phyloP scores from a whole-genome alignment of 495 filamentous ascomycete species.

The Hyaloscypha bicolor region DNA sequence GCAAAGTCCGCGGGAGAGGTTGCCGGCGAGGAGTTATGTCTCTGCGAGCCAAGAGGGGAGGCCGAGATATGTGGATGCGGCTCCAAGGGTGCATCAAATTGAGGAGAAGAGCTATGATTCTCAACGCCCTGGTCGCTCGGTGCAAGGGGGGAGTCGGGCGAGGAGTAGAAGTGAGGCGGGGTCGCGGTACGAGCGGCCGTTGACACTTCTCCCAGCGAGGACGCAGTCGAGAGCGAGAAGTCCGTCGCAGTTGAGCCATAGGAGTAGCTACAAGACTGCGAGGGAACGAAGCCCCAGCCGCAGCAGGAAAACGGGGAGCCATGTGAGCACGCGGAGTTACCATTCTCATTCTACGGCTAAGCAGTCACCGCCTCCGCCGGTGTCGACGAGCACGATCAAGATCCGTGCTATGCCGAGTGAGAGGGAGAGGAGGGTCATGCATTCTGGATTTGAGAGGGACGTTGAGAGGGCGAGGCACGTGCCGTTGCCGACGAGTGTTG shows the following conservation, averaged over 20 bases:
- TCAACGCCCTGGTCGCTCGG: conserved; percentile 3
- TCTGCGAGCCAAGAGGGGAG: background rate
- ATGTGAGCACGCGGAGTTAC: background rate
- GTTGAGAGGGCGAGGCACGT: background rate
- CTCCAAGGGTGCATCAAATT: conserved; percentile 9
- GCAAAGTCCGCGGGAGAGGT: background rate
- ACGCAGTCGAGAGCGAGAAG: conserved; percentile 41
- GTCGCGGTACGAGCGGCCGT: conserved; percentile 28
- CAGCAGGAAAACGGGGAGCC: background rate
- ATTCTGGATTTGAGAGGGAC: background rate
- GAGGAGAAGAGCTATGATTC: conserved; percentile 19
- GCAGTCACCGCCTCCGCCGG: background rate
- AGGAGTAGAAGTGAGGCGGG: conserved; percentile 26
- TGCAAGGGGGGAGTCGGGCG: background rate
- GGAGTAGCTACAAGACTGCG: background rate
- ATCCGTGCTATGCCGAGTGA: background rate
- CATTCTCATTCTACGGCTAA: conserved; percentile 1
- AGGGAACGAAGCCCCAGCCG: conserved; percentile 1
- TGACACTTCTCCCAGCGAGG: conserved; percentile 36
- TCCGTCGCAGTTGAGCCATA: background rate
- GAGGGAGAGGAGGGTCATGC: background rate
- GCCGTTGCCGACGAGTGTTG: conserved; percentile 52
- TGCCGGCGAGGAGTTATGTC: conserved; percentile 22
- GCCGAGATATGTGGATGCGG: conserved; percentile 15
- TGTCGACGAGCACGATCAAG: background rate